Percentiles rank a stretch among this genome's conserved stretches.
phyloP scores from a whole-genome alignment of 2,329 filamentous ascomycete species.

The Colletotrichum orchidophilum region DNA sequence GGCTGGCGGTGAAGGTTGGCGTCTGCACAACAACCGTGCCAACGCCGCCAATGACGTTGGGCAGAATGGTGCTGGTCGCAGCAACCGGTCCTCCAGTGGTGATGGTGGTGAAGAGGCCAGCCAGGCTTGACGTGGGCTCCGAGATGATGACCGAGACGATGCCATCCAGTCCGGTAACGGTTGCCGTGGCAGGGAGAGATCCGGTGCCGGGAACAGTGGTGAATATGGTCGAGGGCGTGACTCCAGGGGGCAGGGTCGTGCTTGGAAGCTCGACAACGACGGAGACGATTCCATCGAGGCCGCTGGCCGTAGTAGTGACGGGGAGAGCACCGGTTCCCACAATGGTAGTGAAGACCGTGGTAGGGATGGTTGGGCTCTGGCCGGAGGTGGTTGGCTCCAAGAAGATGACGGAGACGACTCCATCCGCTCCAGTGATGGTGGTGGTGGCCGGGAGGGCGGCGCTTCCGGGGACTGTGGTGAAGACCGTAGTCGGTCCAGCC shows the following conservation, averaged over 20 bases:
- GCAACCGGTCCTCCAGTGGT: constrained; percentile 8
- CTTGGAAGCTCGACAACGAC: constrained; percentile 1
- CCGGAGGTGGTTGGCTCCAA: background rate
- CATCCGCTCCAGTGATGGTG: background rate
- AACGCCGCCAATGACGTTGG: background rate
- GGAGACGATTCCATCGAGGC: background rate
- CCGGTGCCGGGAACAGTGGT: constrained; percentile 17
- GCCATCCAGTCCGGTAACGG: constrained; percentile 5
- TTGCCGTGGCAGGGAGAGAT: background rate
- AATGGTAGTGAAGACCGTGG: constrained; percentile 4
- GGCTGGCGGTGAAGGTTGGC: constrained; percentile 5
- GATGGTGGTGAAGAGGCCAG: constrained; percentile 14
- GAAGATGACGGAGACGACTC: background rate
- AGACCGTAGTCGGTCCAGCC: background rate
- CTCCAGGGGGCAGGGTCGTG: background rate
- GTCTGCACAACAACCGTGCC: constrained; percentile 29
- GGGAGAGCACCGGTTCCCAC: background rate
- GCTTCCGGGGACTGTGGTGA: background rate
- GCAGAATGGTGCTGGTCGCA: constrained; percentile 11
- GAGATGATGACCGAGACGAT: constrained; percentile 19
- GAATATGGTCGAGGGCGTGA: constrained; percentile 6
- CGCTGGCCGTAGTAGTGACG: background rate
- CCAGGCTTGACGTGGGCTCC: background rate
- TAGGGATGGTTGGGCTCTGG: background rate
- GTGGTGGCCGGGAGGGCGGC: background rate